Evolutionary conservation across 306 rosid species (phyloP), one percentile per base, ranked within the genome.

Genomic region (Calophaca sinica): DNA sequence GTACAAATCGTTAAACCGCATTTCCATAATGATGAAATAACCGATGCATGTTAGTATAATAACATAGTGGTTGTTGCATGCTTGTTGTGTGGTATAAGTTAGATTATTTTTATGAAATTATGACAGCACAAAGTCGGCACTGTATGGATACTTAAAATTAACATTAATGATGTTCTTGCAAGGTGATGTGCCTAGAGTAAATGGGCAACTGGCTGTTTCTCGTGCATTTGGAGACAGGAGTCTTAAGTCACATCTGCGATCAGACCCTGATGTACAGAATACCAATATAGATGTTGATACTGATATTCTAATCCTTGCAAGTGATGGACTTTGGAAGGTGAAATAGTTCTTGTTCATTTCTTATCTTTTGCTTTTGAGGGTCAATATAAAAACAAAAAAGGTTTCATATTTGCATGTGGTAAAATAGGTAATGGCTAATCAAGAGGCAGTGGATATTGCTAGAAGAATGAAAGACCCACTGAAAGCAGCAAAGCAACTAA

Each of bases 301-400:
- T 2, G 96, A 91, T n/a, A 35, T 91, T 54, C 81, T 93, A 64
- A 80, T 93, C 62, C 91, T 93, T 13, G 97, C 96, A 29, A 93
- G 98, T 31, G 98, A 93, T 60, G 98, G 98, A 67, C 88, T 91
- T 50, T 93, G 98, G 98, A 93, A 93, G 98, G 98, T 93, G 73
- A 75, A 54, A 45, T 33, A 63, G 8, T 58, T 39, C 50, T 59
- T 50, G 45, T 65, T 70, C n/a, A 76, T 36, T 51, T 20, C 77
- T 49, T 41, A 1, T 35, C 54, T 49, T 60, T 57, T 68, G 57
- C 63, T 36, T 53, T 75, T 66, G 58, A 46, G 29, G 44, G 7
- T 75, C 44, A 49, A 11, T 36, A 44, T 60, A 9, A 53, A 63
- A 35, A 48, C 3, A 0, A 38, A 7, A 38, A 31, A 3, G 7